Conservation (phyloP, 768 basidiomycete genomes). For the Suillus bovinus region DNA sequence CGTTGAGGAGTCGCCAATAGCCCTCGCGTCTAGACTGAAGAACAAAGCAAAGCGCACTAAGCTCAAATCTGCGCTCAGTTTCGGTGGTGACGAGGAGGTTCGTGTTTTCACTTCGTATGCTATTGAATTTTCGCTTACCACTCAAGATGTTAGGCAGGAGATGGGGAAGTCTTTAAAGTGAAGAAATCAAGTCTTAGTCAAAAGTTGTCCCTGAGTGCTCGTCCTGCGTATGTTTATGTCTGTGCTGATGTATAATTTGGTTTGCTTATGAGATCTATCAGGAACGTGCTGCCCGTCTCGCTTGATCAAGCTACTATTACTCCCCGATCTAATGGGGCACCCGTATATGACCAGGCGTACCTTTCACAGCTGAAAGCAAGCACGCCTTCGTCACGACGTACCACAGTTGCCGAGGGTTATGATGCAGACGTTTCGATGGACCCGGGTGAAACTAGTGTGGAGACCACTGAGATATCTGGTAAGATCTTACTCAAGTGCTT, state of each 20-base stretch:
- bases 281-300: constrained; percentile 43
- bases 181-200: constrained; percentile 80
- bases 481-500: constrained; percentile 8
- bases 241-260: background rate
- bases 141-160: constrained; percentile 45
- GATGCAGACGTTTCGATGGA: constrained; percentile 51
- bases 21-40: constrained; percentile 66
- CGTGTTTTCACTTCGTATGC: constrained; percentile 21
- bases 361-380: constrained; percentile 78
- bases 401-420: constrained; percentile 38
- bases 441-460: constrained; percentile 41
- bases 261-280: constrained; percentile 25
- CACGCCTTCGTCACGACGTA: constrained; percentile 58
- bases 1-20: constrained; percentile 55
- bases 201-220: constrained; percentile 58
- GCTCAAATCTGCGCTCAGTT: constrained; percentile 71
- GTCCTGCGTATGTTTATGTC: constrained; percentile 44
- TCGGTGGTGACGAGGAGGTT: constrained; percentile 73
- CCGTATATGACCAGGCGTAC: constrained; percentile 71
- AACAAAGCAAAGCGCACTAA: constrained; percentile 67
- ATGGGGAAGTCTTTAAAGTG: constrained; percentile 69
- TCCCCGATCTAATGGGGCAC: constrained; percentile 44
- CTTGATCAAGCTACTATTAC: constrained; percentile 61
- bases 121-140: constrained; percentile 26
- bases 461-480: constrained; percentile 34